Percentiles rank a stretch among this genome's conserved stretches.
These are phyloP conservation scores for Saturnispora quitensis DNA, from an alignment of 805 yeast species.

Conservation along the genomic window DNA sequence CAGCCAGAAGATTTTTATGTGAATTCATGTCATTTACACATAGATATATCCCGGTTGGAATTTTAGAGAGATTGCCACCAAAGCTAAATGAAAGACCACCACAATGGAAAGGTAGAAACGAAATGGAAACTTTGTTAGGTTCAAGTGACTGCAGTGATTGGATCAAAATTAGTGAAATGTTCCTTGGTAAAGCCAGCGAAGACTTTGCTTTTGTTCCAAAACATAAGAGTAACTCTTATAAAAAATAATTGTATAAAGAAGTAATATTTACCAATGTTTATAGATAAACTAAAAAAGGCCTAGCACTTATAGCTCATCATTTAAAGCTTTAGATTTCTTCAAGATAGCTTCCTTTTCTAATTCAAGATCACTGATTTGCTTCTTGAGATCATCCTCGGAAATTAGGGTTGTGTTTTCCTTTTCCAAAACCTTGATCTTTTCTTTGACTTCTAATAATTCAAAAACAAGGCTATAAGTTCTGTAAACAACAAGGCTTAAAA, in stretches of 20 bases:
- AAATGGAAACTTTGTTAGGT: constrained; percentile 82
- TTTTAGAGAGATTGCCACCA: constrained; percentile 81
- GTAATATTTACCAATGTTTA: not conserved
- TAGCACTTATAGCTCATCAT: constrained; percentile 47
- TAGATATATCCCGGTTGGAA: constrained; percentile 89
- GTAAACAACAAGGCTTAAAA: constrained; percentile 74
- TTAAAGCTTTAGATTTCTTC: constrained; percentile 60
- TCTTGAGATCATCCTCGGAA: constrained; percentile 28
- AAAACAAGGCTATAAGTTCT: constrained; percentile 77
- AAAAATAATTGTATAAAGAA: constrained; percentile 10
- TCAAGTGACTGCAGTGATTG: constrained; percentile 84
- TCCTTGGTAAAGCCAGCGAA: constrained; percentile 76
- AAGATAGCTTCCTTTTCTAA: constrained; percentile 58
- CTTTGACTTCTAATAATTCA: constrained; percentile 60
- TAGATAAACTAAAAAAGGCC: not conserved
- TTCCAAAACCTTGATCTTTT: constrained; percentile 28
- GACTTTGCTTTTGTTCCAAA: constrained; percentile 79
- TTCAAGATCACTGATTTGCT: constrained; percentile 48
- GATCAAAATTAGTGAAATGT: constrained; percentile 94
- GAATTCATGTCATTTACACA: constrained; percentile 93
- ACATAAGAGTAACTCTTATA: constrained; percentile 86
- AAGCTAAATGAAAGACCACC: constrained; percentile 91
- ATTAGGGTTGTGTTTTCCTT: constrained; percentile 15
- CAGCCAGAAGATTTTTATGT: constrained; percentile 83
- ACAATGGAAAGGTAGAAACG: constrained; percentile 86